Base-by-base conservation (phyloP, 345 rosid species). In the Lenwebbia sp. region DNA sequence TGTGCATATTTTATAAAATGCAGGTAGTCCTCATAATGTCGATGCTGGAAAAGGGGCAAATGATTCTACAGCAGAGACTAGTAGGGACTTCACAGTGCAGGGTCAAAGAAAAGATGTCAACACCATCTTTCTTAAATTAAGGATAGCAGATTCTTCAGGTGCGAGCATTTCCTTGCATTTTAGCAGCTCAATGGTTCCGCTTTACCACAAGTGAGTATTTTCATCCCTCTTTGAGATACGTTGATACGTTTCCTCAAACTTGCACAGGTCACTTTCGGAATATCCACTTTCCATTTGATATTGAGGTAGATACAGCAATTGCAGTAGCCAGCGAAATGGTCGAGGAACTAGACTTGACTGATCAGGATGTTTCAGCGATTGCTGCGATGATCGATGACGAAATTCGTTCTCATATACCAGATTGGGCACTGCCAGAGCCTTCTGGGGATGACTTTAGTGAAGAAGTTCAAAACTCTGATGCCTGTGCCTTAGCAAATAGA, bases 261-360 rank as follows among this genome's bases (percentile, higher is more conserved):
- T 82, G 62, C 58, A 26, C 90, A 97, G 99, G 99, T 83, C 93
- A 95, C 86, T 65, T 90, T 62, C 98, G 96, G 83, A 95, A 96
- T 88, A 97, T 97, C 82, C 99, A 97, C 90, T 97, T 97, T 90
- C 99, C 99, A 44, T 97, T 97, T 75, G 92, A 97, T 92, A 91
- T 90, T 85, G 96, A 93, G 86, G 95, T 93, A 83, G 99, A 97
- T 89, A 97, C 99, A 85, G 89, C 98, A 40, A 90, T 87, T 88
- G 95, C 94, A 37, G 99, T 97, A 30, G 99, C 99, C 28, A 91
- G 95, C 51, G 99, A 97, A 93, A 97, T 96, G 99, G 98, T 97
- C 30, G 94, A 96, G 83, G 98, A 97, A 89, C 84, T 97, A 89
- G 96, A 95, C 89, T 89, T 97, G 82, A 94, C 99, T 19, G 98